Evolutionary conservation across 2,329 filamentous ascomycete genomes (phyloP).

Genomic region (Aspergillus novoparasiticus): DNA sequence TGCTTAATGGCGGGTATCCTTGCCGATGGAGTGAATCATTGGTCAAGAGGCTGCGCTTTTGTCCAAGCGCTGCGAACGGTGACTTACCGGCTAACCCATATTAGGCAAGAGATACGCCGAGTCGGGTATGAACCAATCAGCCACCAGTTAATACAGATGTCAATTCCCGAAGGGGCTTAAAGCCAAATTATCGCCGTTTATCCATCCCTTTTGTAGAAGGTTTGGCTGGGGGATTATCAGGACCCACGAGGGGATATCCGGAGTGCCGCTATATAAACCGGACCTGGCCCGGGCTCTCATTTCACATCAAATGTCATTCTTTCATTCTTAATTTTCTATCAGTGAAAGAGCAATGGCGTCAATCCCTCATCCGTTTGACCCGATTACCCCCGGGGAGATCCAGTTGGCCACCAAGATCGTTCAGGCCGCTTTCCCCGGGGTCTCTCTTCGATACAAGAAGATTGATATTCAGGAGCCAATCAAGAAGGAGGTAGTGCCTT

Average conservation of each 20-base stretch:
- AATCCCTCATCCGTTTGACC: conserved; percentile 43
- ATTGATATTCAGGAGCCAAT: conserved; percentile 67
- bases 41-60: no score
- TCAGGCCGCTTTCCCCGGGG: conserved; percentile 38
- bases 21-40: no score
- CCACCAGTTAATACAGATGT: neutral
- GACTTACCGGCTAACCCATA: neutral
- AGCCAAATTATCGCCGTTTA: neutral
- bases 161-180: neutral
- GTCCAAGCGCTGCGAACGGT: no score
- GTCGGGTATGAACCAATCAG: conserved; percentile 13
- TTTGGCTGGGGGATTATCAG: neutral
- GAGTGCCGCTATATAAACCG: conserved; percentile 2
- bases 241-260: neutral
- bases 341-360: conserved; percentile 8
- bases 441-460: conserved; percentile 59
- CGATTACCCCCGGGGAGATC: conserved; percentile 44
- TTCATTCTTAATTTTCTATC: neutral
- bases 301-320: neutral
- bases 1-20: no score
- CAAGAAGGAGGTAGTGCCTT: conserved; percentile 62
- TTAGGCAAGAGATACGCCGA: conserved; percentile 19
- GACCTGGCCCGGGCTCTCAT: neutral
- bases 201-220: neutral
- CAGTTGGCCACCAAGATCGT: conserved; percentile 42